phyloP scores from a whole-genome alignment of 495 filamentous ascomycete genomes.

The Aspergillus panamensis region DNA sequence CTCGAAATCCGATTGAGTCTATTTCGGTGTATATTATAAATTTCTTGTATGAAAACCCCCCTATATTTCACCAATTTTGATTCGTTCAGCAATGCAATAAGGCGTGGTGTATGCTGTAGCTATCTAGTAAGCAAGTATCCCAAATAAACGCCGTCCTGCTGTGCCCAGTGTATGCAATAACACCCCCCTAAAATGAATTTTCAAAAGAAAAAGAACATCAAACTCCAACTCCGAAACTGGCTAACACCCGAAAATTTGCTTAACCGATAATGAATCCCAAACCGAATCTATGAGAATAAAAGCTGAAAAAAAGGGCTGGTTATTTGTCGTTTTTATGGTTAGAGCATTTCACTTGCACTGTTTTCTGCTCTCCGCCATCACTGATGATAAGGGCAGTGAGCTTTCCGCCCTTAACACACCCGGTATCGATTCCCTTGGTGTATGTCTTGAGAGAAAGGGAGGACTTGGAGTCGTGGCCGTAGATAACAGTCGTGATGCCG shows the following conservation, averaged over 20 bases:
- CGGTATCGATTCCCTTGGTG: conserved; percentile 80
- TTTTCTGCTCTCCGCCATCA: conserved; percentile 35
- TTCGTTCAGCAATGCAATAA: too few relatives aligned
- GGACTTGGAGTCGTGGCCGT: conserved; percentile 78
- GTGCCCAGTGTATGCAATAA: too few relatives aligned
- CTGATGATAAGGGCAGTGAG: conserved; percentile 77
- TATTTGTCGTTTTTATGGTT: not conserved
- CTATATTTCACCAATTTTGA: too few relatives aligned
- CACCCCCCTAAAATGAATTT: not conserved
- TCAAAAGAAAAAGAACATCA: not conserved
- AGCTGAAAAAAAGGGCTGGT: too few relatives aligned
- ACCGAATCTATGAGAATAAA: too few relatives aligned
- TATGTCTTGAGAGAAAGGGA: conserved; percentile 67
- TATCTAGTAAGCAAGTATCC: too few relatives aligned
- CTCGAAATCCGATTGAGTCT: not conserved
- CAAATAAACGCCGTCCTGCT: too few relatives aligned
- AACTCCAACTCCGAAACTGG: not conserved
- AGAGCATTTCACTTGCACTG: conserved; percentile 9
- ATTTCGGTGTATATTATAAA: not conserved
- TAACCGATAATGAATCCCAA: too few relatives aligned
- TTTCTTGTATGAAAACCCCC: not conserved
- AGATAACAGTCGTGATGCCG: conserved; percentile 59
- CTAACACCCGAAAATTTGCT: not conserved
- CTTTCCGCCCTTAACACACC: conserved; percentile 69
- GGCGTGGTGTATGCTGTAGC: too few relatives aligned